Evolutionary conservation across 129 eudicot species (phyloP), one percentile per base, ranked within the genome.

Genomic region (Arctium minus): DNA sequence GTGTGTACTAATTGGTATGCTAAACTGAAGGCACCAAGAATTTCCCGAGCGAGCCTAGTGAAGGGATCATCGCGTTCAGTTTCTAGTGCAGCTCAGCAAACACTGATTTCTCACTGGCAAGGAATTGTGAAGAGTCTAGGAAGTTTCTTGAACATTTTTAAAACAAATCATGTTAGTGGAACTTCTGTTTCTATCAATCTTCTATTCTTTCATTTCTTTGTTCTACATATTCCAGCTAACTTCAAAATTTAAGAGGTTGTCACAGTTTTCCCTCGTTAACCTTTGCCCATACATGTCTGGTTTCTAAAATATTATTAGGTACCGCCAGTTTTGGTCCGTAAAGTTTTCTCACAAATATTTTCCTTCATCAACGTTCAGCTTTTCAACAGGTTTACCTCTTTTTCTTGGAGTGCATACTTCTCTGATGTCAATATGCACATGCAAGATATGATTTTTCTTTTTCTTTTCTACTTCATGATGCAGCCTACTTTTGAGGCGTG

Each of bases 61-160:
- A 93, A 96, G 91, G 99, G 99, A 69, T 89, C 97, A 56, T 92
- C 98, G 11, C 94, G 98, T 46, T 90, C 97, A 5, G 89, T 93
- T 79, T 91, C 98, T 12, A 96, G 84, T 74, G 69, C 98, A 35
- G 92, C 97, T 71, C 99, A 96, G 85, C 97, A 91, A 84, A 91
- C 93, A 44, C 82, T 96, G 82, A 93, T 96, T 82, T 97, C 95
- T 86, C 99, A 96, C 72, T 96, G 99, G 99, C 98, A 96, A 92
- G 97, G 97, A 56, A 96, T 96, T 80, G 99, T 93, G 76, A 93
- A 90, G 86, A 90, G 92, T 89, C 95, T 93, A 11, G 93, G 89
- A 74, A 90, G 71, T 74, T 91, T 91, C 88, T 89, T 96, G 88
- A 87, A 79, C 82, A 91, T 92, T 60, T 86, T 96, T 80, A 90